Base-by-base conservation (phyloP, 805 yeast species). In the Saccharomycopsis capsularis region DNA sequence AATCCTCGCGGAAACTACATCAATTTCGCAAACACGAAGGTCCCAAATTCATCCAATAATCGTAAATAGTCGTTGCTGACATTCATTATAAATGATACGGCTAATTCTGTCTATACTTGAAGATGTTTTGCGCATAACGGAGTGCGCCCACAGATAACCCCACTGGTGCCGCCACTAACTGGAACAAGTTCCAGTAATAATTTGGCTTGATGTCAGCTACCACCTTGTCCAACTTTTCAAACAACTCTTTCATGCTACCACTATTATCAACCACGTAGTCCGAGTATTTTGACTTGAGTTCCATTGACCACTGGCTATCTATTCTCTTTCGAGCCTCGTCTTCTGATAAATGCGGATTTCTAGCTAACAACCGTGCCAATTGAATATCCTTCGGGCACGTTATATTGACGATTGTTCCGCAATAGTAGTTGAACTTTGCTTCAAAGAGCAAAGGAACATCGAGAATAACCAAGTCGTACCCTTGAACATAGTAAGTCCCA, bases 391-490 rank as follows among this genome's bases (percentile, higher is more conserved):
- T 67, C 11, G 70, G 67, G 21, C 48, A 46, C 0, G 81, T 64
- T 0, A 90, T 87, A 15, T 85, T 81, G 2, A 91, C 63, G 0
- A 82, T 75, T 7, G 69, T 61, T 0, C 93, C 95, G 61, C 98
- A 91, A 22, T 82, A 66, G 41, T 61, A 57, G 59, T 87, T 80
- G 56, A 91, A 68, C 1, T 79, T 77, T 32, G 88, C 74, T 63
- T 93, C 99, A 63, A 86, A 93, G 18, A 93, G 67, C 35, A 93
- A 68, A 1, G 99, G 99, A 2, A 95, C 91, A 60, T 93, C 99
- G 43, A 93, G 64, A 0, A 93, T 67, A 3, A 88, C 89, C 60
- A 88, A 57, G 13, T 70, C 63, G 40, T 77, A 60, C 13, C 87
- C 78, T 7, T 62, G 54, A 13, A 87, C 27, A 73, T 89, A 93